A percentile compares a stretch with the other conserved stretches of the same genome.
Evolutionary conservation across 2,329 filamentous ascomycete species (phyloP).

Genomic region (Pseudocercospora musae): DNA sequence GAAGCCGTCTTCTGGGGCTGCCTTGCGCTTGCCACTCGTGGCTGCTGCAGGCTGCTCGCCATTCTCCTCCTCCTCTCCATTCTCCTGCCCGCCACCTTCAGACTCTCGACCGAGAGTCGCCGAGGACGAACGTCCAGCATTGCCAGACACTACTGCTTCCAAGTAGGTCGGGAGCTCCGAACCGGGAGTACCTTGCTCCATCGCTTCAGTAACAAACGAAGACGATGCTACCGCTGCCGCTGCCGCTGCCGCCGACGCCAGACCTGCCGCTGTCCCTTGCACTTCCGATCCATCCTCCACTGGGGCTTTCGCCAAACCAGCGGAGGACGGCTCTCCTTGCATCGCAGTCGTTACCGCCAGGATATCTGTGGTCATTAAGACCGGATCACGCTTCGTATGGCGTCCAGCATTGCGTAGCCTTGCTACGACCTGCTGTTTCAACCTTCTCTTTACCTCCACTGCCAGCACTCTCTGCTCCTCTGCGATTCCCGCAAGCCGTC

Average conservation of each 20-base stretch:
- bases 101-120: neutral
- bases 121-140: neutral
- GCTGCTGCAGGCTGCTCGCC: neutral
- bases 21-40: neutral
- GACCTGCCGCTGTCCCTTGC: no score
- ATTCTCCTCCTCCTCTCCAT: neutral
- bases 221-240: neutral
- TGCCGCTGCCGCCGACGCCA: no score
- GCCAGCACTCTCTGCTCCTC: neutral
- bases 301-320: neutral
- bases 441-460: neutral
- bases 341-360: neutral
- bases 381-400: neutral
- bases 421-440: neutral
- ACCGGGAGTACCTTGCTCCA: neutral
- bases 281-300: neutral
- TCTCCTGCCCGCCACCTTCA: neutral
- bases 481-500: neutral
- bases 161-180: no score
- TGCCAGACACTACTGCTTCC: no score
- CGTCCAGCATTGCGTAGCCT: neutral
- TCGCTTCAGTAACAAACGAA: neutral
- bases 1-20: neutral
- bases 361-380: neutral
- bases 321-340: neutral